Conservation (phyloP, 2,329 filamentous ascomycete species). For the Microsporum ferrugineum region DNA sequence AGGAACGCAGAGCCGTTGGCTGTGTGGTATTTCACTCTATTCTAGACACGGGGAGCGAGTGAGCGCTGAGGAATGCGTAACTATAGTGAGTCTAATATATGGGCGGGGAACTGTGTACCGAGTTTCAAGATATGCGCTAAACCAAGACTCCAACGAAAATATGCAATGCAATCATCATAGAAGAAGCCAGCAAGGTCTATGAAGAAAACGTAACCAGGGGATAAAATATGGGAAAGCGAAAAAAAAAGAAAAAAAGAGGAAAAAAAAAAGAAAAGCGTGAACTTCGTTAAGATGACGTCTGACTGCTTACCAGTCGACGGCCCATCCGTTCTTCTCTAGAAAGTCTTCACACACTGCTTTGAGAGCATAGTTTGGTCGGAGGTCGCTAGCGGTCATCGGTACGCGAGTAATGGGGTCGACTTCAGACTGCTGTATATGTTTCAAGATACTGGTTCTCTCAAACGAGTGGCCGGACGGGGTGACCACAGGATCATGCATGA, state of each 20-base stretch:
- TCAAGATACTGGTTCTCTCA: slow-evolving; percentile 72
- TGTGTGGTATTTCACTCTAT: neutral
- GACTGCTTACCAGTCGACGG: slow-evolving; percentile 63
- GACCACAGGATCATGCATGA: slow-evolving; percentile 42
- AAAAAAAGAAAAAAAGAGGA: neutral
- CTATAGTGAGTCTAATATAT: neutral
- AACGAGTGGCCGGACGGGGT: slow-evolving; percentile 78
- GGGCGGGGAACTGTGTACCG: neutral
- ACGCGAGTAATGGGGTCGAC: slow-evolving; percentile 79
- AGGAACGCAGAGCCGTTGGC: neutral
- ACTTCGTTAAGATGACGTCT: neutral
- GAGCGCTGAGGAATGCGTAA: neutral
- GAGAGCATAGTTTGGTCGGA: slow-evolving; percentile 71
- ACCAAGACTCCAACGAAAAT: neutral
- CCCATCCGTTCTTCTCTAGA: slow-evolving; percentile 77
- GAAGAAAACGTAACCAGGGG: slow-evolving; percentile 2
- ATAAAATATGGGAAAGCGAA: neutral
- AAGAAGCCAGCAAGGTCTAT: neutral
- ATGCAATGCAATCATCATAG: neutral
- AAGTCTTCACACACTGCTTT: slow-evolving; percentile 79
- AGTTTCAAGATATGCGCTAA: slow-evolving; percentile 1
- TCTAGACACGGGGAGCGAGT: neutral
- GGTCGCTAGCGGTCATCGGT: slow-evolving; percentile 54
- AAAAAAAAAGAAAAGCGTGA: neutral
- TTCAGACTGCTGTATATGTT: slow-evolving; percentile 64